Base-by-base conservation (phyloP, 2,329 filamentous ascomycete genomes). In the Escovopsis sp. region DNA sequence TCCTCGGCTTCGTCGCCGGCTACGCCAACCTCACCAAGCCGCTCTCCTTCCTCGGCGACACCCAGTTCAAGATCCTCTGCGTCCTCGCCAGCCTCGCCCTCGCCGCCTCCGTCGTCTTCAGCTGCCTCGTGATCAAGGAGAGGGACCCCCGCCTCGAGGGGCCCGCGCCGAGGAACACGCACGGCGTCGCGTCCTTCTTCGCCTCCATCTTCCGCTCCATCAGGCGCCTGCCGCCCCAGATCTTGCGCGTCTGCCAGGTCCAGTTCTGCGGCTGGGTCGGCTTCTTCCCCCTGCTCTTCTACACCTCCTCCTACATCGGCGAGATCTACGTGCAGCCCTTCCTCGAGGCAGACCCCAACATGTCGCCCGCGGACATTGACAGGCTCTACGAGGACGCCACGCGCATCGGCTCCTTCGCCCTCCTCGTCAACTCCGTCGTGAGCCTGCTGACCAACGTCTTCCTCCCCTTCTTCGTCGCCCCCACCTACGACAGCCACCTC, bases 201-300 rank as follows among this genome's bases (percentile, higher is more conserved):
- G 72, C 68, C 49, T 75, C 78, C 52, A 78, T 94, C 3, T 80
- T 82, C 58, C 74, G 70, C 39, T 87, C 87, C 0, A 82, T 94
- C 49, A 77, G 73, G 53, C 74, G 79, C 34, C 69, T 96, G 6
- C 88, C 89, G 1, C 80, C 80, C 1, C 87, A 94, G 60, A 86
- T 91, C 49, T 73, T 73, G 48, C 80, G 77, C 48, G 85, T 95
- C 33, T 95, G 88, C 56, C 66, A 79, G 49, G 82, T 88, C 0
- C 84, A 91, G 57, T 77, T 89, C 52, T 88, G 80, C 47, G 85
- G 86, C 5, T 96, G 88, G 88, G 80, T 95, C 44, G 89, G 86
- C 41, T 95, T 89, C 77, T 96, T 95, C 54, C 88, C 88, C 1
- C 87, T 94, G 59, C 71, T 96, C 3, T 95, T 94, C 64, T 96